Evolutionary conservation across 1,284 basidiomycete species (phyloP), one percentile per base, ranked within the genome.

Genomic region (Apiotrichum akiyoshidainum): DNA sequence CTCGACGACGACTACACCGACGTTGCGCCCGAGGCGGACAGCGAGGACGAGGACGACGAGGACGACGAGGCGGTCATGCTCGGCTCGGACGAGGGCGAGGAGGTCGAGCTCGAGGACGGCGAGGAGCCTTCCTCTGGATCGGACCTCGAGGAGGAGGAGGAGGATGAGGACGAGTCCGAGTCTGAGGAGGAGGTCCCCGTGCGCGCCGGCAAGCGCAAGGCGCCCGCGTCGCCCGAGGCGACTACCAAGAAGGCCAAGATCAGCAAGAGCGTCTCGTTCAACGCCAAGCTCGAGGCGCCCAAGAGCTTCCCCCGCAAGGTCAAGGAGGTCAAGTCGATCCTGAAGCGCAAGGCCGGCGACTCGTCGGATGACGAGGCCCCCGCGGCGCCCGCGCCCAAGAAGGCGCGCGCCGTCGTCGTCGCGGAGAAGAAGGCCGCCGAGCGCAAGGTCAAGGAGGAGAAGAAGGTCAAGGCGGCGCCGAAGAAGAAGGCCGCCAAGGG

Each of bases 1-100:
- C 73, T 88, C 58, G 86, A 88, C 45, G 80, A 81, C 54, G 79
- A 80, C 52, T 89, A 85, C 62, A 75, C 68, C 19, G 67, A 61
- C 22, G 59, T 61, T 14, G 40, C 56, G 5, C 61, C 60, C 8
- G 67, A 61, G 22, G 74, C 71, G 48, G 68, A 68, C 31, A 67
- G 71, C 22, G 60, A 63, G 5, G 66, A 69, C 0, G 69, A 84
- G 81, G 70, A 69, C 16, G 68, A 68, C 4, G 72, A 69, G 10
- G 67, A 69, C 6, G 64, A 66, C 12, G 74, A 74, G 31, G 67
- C 49, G 26, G 45, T 70, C 19, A 47, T 71, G 34, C 63, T 71
- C 46, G 68, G 63, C 21, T 67, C 66, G 2, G 71, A 71, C 31
- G 72, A 76, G 14, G 76, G 73, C 19, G 74, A 75, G 44, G 73